Base-by-base conservation (phyloP, 305 asterid genomes). In the Fraxinus paxiana region DNA sequence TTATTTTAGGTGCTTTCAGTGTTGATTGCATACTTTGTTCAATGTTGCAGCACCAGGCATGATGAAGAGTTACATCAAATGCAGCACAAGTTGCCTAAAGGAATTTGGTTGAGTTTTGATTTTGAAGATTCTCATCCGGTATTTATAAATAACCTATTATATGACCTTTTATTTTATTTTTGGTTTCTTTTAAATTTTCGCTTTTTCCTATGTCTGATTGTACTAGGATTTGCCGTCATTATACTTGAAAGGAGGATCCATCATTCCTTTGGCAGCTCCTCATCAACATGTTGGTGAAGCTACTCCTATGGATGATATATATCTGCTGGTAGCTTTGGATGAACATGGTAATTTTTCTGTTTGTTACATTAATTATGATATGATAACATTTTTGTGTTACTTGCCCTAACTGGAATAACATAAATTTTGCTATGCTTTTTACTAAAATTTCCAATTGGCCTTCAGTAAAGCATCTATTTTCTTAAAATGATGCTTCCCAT, bases 91-190 rank as follows among this genome's bases (percentile, higher is more conserved):
- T 87, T 96, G 89, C 98, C 99, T 8, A 84, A 87, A 79, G 98
- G 98, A 90, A 84, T 90, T 76, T 96, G 98, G 98, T 81, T 84
- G 73, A 87, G 91, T 85, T 96, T 96, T 83, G 99, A 96, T 79
- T 92, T 94, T 84, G 97, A 96, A 78, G 99, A 96, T 87, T 85
- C 94, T 78, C 98, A 96, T 88, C 97, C 97, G 85, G 98, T 96
- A 70, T 7, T 13, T 70, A 15, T 70, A 30, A 28, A 67, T 10
- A 69, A 69, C 41, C 41, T 33, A 5, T 30, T 33, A 70, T 33
- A 31, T 33, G 46, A 31, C 41, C 12, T 30, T 33, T 31, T 8
- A 6, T 67, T 9, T 78, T 59, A 18, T 41, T 54, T 72, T 78
- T 18, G 10, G 46, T 70, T 59, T 35, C 48, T 72, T 73, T 84